Conservation (phyloP, 768 basidiomycete genomes). For the Sistotremastrum niveocremeum region DNA sequence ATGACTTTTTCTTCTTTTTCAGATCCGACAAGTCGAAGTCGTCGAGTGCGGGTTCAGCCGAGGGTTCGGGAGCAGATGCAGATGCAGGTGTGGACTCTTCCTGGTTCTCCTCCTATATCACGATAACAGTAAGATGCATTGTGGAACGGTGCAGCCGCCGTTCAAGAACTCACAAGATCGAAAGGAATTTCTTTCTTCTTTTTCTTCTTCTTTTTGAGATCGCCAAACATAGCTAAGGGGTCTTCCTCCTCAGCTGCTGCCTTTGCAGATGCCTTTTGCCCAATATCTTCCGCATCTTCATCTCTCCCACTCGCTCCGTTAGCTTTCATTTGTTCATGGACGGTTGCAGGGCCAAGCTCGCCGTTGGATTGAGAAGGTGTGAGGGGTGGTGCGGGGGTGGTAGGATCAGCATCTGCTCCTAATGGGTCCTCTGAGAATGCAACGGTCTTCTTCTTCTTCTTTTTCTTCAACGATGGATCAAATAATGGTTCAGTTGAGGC, state of each 20-base stretch:
- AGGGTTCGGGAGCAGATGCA: conserved; percentile 15
- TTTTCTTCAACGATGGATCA: conserved; percentile 68
- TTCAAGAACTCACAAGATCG: conserved; percentile 8
- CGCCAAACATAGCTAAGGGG: conserved; percentile 74
- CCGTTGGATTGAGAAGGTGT: conserved; percentile 65
- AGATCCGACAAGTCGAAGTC: conserved; percentile 92
- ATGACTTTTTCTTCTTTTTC: conserved; percentile 89
- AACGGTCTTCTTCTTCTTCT: conserved; percentile 79
- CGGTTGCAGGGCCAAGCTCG: conserved; percentile 63
- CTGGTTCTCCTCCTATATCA: conserved; percentile 31
- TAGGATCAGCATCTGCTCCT: conserved; percentile 72
- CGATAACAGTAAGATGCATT: not conserved
- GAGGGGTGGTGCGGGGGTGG: conserved; percentile 57
- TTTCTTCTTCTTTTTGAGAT: conserved; percentile 77
- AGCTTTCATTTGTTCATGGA: conserved; percentile 62
- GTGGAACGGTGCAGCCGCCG: not conserved
- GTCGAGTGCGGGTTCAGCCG: conserved; percentile 33
- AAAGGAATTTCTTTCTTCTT: conserved; percentile 86
- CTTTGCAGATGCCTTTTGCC: conserved; percentile 41
- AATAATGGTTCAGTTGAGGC: conserved; percentile 65
- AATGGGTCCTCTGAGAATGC: conserved; percentile 78
- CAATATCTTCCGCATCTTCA: conserved; percentile 18
- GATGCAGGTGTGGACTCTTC: conserved; percentile 48
- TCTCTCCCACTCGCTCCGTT: conserved; percentile 22
- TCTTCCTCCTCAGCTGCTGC: conserved; percentile 61